Evolutionary conservation across 805 yeast species (phyloP).

Genomic region (Ogataea polymorpha): DNA sequence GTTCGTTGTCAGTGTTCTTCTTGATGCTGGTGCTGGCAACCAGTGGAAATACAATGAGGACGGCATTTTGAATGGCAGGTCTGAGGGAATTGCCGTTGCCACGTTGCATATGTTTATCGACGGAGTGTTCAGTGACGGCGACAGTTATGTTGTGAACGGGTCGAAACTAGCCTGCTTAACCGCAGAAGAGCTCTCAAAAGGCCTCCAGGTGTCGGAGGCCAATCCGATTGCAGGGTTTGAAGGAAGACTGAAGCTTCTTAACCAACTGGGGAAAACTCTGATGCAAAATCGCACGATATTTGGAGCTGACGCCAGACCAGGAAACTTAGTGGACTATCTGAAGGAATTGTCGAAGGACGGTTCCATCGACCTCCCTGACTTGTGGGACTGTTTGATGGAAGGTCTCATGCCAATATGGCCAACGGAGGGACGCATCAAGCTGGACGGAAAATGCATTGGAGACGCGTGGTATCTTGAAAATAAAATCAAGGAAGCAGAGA

Average conservation of each 20-base stretch:
- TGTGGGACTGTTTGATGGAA: constrained; percentile 57
- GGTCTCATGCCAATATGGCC: constrained; percentile 63
- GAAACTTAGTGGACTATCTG: constrained; percentile 51
- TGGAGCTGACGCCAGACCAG: constrained; percentile 37
- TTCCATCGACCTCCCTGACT: constrained; percentile 40
- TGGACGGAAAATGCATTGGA: constrained; percentile 53
- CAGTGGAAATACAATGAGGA: constrained; percentile 49
- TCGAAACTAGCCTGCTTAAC: constrained; percentile 36
- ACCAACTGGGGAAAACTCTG: constrained; percentile 47
- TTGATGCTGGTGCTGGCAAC: constrained; percentile 71
- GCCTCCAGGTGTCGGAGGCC: constrained; percentile 45
- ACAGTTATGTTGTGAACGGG: constrained; percentile 45
- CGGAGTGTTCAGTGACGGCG: constrained; percentile 42
- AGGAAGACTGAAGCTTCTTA: constrained; percentile 49
- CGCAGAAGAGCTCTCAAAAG: constrained; percentile 34
- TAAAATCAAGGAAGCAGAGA: constrained; percentile 22
- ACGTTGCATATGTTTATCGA: constrained; percentile 49
- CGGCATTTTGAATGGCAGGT: constrained; percentile 38
- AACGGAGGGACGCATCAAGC: constrained; percentile 45
- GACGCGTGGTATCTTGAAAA: constrained; percentile 57
- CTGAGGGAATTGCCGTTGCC: constrained; percentile 66
- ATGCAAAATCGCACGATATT: constrained; percentile 39
- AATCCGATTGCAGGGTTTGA: constrained; percentile 54
- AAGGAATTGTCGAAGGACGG: constrained; percentile 22
- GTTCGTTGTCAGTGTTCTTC: constrained; percentile 55